Percentiles rank a stretch among this genome's conserved stretches.
phyloP scores from a whole-genome alignment of 257 asterid genomes.

The Solanum phureja region DNA sequence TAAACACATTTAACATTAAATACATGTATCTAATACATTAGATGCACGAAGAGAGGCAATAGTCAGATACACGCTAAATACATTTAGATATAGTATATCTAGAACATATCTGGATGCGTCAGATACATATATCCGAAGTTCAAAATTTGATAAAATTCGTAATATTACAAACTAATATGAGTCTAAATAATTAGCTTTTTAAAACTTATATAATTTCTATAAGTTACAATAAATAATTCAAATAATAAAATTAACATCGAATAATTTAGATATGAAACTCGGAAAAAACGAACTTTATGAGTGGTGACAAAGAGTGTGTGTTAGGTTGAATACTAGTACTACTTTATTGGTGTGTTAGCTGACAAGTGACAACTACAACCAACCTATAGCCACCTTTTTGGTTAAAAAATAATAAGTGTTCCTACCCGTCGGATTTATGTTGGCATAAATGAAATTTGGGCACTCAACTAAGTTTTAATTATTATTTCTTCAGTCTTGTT shows the following conservation, averaged over 20 bases:
- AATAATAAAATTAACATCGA: fast-evolving
- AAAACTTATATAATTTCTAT: too few relatives aligned
- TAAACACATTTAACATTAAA: too few relatives aligned
- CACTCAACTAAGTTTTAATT: not conserved
- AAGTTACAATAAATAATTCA: fast-evolving
- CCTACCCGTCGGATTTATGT: not conserved
- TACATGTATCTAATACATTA: fast-evolving
- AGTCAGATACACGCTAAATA: fast-evolving
- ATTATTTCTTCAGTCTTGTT: fast-evolving
- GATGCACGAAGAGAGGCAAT: fast-evolving
- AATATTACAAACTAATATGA: too few relatives aligned
- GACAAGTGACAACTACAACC: not conserved
- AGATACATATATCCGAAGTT: fast-evolving
- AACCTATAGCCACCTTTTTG: not conserved
- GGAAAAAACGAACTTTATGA: fast-evolving
- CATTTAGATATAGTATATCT: fast-evolving
- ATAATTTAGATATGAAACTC: too few relatives aligned
- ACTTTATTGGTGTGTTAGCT: not conserved
- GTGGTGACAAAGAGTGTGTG: not conserved
- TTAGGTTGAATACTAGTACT: not conserved
- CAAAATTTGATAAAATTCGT: fast-evolving
- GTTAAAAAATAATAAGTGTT: too few relatives aligned
- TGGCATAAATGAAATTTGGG: not conserved
- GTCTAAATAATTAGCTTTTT: too few relatives aligned
- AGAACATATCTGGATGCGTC: fast-evolving